Evolutionary conservation across 2,329 filamentous ascomycete species (phyloP).

Genomic region (Alternaria sp.): DNA sequence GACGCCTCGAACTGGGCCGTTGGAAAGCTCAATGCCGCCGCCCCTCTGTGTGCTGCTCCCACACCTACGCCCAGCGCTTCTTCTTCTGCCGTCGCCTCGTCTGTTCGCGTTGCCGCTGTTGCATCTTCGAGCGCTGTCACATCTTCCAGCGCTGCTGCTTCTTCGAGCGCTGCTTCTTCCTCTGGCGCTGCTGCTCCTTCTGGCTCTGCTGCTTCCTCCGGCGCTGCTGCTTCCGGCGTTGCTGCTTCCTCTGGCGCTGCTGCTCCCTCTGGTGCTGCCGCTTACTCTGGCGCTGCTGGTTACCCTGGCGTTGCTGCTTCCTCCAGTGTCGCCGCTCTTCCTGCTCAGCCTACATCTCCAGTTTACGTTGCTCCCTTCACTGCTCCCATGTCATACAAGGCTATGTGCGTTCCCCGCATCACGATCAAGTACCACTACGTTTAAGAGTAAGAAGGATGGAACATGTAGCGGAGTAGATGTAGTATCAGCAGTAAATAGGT

Average conservation of each 20-base stretch:
- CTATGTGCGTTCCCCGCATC: constrained; percentile 23
- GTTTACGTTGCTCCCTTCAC: constrained; percentile 26
- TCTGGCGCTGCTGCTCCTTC: constrained; percentile 1
- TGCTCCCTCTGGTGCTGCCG: background rate
- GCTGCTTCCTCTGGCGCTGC: constrained; percentile 3
- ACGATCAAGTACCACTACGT: constrained; percentile 24
- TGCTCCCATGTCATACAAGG: constrained; percentile 21
- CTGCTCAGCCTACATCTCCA: constrained; percentile 27
- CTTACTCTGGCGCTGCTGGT: constrained; percentile 2
- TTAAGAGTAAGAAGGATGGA: constrained; percentile 25
- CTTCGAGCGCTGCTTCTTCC: background rate
- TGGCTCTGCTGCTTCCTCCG: background rate
- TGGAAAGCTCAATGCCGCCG: constrained; percentile 27
- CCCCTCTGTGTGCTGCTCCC: constrained; percentile 27
- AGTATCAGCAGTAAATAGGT: constrained; percentile 25
- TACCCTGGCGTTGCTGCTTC: background rate
- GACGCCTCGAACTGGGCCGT: constrained; percentile 31
- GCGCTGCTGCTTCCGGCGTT: constrained; percentile 5
- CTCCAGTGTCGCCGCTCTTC: constrained; percentile 19
- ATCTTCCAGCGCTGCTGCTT: constrained; percentile 15
- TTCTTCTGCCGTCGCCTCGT: constrained; percentile 22
- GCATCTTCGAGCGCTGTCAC: constrained; percentile 17
- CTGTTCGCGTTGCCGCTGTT: constrained; percentile 21
- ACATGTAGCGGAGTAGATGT: constrained; percentile 23
- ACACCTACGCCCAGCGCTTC: constrained; percentile 26